Evolutionary conservation across 345 rosid species (phyloP).

Genomic region (Carallia brachiata): DNA sequence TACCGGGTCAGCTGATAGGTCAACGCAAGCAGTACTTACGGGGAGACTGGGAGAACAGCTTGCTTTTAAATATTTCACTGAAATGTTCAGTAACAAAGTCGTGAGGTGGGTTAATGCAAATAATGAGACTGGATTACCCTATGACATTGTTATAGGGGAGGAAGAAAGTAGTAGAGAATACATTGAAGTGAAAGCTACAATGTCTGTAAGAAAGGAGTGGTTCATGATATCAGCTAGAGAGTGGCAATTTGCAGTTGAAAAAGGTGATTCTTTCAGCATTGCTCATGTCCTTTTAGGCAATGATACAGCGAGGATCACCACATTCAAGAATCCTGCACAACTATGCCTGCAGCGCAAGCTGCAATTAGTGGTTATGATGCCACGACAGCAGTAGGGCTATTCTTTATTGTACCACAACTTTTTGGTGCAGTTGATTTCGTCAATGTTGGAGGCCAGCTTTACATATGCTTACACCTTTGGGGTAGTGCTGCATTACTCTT

Average conservation of each 20-base stretch:
- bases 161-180: slow-evolving; percentile 37
- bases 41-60: slow-evolving; percentile 73
- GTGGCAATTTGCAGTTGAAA: slow-evolving; percentile 77
- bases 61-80: slow-evolving; percentile 57
- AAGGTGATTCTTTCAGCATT: slow-evolving; percentile 57
- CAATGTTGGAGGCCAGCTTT: too few species aligned
- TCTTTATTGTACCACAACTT: too few species aligned
- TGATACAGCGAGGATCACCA: slow-evolving; percentile 46
- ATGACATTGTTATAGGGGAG: slow-evolving; percentile 55
- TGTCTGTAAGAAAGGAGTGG: slow-evolving; percentile 68
- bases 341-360: slow-evolving; percentile 66
- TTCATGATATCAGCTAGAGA: slow-evolving; percentile 70
- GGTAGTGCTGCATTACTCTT: too few species aligned
- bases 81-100: slow-evolving; percentile 29
- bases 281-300: slow-evolving; percentile 62
- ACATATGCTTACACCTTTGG: too few species aligned
- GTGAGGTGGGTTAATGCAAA: slow-evolving; percentile 82
- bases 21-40: slow-evolving; percentile 42
- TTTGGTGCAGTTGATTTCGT: too few species aligned
- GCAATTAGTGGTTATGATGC: slow-evolving; percentile 70
- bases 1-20: slow-evolving; percentile 40
- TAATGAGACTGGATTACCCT: slow-evolving; percentile 76
- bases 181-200: slow-evolving; percentile 86
- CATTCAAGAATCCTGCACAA: slow-evolving; percentile 59
- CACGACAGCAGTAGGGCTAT: slow-evolving; percentile 27